phyloP scores from a whole-genome alignment of 169 alveolate species.

The Plasmodium fragile region DNA sequence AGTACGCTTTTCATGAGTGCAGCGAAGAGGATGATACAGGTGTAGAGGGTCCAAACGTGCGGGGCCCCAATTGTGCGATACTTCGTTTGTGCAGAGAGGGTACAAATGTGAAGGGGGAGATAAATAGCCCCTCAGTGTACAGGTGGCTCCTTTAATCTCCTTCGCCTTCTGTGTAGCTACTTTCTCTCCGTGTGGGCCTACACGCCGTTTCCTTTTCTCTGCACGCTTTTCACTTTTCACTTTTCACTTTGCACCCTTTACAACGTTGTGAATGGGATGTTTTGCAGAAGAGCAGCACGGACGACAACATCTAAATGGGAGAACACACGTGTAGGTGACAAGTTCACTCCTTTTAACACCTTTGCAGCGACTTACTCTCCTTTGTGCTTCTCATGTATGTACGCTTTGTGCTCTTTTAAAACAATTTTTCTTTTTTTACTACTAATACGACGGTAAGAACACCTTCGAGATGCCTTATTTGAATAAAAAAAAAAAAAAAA shows the following conservation, averaged over 20 bases:
- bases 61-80: constrained; percentile 1
- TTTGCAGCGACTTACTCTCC: not conserved
- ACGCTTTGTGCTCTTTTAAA: not conserved
- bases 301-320: not conserved
- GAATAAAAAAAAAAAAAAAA: not conserved
- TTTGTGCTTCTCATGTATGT: not conserved
- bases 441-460: not conserved
- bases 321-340: not conserved
- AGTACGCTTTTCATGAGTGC: not conserved
- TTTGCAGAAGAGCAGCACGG: not conserved
- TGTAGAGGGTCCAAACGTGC: not conserved
- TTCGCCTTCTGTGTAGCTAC: not conserved
- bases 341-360: not conserved
- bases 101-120: too few species aligned
- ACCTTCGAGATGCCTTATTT: not conserved
- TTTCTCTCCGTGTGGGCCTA: not conserved
- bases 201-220: not conserved
- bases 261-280: not conserved
- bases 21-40: not conserved
- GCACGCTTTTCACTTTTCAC: not conserved
- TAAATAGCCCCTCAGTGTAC: not conserved
- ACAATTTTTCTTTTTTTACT: not conserved
- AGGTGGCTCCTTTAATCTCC: not conserved
- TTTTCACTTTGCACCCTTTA: not conserved
- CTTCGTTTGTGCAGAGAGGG: not conserved